phyloP scores from a whole-genome alignment of 345 rosid species.

The Gossypium australe region DNA sequence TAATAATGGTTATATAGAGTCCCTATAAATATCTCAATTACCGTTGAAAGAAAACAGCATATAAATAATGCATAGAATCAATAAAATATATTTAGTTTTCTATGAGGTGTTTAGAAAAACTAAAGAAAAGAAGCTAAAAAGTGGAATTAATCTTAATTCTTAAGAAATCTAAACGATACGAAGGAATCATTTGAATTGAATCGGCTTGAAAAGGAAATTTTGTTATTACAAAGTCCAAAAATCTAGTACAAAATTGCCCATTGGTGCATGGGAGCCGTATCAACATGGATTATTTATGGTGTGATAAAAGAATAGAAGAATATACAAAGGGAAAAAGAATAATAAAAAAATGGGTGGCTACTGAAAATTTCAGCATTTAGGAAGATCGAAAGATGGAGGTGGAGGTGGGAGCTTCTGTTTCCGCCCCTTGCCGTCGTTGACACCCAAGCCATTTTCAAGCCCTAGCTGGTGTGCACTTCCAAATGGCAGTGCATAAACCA shows the following conservation, averaged over 20 bases:
- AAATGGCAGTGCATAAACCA: slow-evolving; percentile 61
- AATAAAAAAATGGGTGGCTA: not conserved
- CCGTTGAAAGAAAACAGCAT: too few relatives aligned
- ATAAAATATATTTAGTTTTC: too few relatives aligned
- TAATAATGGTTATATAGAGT: too few relatives aligned
- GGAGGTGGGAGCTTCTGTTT: slow-evolving; percentile 46
- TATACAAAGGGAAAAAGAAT: not conserved
- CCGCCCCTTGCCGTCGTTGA: slow-evolving; percentile 34
- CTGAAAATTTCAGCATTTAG: slow-evolving; percentile 28
- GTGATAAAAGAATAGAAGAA: not conserved
- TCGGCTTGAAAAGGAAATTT: not conserved
- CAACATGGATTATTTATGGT: not conserved
- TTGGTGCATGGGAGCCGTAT: not conserved
- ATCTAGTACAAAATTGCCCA: not conserved
- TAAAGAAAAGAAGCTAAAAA: too few relatives aligned
- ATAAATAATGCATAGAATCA: too few relatives aligned
- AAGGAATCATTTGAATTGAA: too few relatives aligned
- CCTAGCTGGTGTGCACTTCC: slow-evolving; percentile 59
- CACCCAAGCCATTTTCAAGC: slow-evolving; percentile 57
- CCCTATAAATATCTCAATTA: too few relatives aligned
- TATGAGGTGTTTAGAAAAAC: too few relatives aligned
- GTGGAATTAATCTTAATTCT: too few relatives aligned
- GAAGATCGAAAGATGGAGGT: slow-evolving; percentile 52
- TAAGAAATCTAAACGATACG: too few relatives aligned
- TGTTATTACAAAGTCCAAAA: not conserved